Evolutionary conservation across 1,139 yeast species (phyloP).

Genomic region (Pichia sp.): DNA sequence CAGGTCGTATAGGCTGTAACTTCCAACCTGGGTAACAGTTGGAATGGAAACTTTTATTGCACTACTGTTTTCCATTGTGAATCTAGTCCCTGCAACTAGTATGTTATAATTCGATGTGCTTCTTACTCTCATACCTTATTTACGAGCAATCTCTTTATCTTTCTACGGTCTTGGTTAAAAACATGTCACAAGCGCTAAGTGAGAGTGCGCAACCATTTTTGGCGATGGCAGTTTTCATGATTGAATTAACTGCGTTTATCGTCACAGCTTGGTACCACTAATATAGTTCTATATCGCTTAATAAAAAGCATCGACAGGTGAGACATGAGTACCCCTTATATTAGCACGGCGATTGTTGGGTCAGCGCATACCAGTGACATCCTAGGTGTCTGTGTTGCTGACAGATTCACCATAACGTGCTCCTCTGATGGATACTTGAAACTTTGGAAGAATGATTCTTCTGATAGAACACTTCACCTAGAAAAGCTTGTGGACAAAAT

Average conservation of each 20-base stretch:
- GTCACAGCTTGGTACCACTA: too few relatives aligned
- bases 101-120: too few relatives aligned
- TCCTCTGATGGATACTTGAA: slow-evolving; percentile 80
- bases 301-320: too few relatives aligned
- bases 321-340: slow-evolving; percentile 27
- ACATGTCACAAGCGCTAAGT: background rate
- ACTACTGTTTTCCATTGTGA: background rate
- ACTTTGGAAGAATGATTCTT: slow-evolving; percentile 66
- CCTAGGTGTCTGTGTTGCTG: slow-evolving; percentile 57
- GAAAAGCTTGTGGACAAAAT: slow-evolving; percentile 44
- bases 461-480: slow-evolving; percentile 41
- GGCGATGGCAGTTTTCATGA: too few relatives aligned
- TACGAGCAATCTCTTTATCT: too few relatives aligned
- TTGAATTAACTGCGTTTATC: too few relatives aligned
- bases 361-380: slow-evolving; percentile 77
- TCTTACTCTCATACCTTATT: too few relatives aligned
- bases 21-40: slow-evolving; percentile 21
- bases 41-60: slow-evolving; percentile 22
- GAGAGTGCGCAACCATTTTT: background rate
- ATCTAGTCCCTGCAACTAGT: background rate
- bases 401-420: slow-evolving; percentile 69
- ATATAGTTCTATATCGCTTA: too few relatives aligned
- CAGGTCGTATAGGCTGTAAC: slow-evolving; percentile 23
- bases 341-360: slow-evolving; percentile 60
- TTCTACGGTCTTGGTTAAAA: too few relatives aligned